A percentile compares a stretch with the other conserved stretches of the same genome.
phyloP scores from a whole-genome alignment of 2,329 filamentous ascomycete genomes.

The Fusarium agapanthi region DNA sequence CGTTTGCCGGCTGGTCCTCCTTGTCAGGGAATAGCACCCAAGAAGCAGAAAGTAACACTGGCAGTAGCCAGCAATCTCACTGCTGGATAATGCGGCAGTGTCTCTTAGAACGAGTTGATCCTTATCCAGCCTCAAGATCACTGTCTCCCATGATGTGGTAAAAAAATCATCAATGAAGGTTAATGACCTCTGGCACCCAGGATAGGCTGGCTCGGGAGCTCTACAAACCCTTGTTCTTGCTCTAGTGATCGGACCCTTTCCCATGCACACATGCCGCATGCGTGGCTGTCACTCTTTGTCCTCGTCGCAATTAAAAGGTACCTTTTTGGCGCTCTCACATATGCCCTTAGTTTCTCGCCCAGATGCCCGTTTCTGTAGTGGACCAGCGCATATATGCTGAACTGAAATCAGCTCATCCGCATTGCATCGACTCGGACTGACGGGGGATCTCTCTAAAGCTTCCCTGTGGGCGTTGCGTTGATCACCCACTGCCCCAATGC shows the following conservation, averaged over 20 bases:
- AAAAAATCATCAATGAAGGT: conserved; percentile 11
- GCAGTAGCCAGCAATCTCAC: conserved; percentile 2
- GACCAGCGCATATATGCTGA: conserved; percentile 4
- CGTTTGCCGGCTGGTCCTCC: background rate
- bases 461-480: conserved; percentile 22
- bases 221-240: conserved; percentile 27
- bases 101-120: conserved; percentile 17
- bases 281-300: conserved; percentile 29
- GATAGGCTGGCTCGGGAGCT: conserved; percentile 23
- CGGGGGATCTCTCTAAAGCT: conserved; percentile 17
- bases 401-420: conserved; percentile 5
- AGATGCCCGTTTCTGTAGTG: conserved; percentile 17
- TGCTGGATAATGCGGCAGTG: background rate
- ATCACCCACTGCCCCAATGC: conserved; percentile 26
- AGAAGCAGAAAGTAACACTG: background rate
- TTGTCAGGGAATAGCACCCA: background rate
- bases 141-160: conserved; percentile 26
- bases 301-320: conserved; percentile 23
- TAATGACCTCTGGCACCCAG: background rate
- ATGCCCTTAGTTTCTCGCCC: conserved; percentile 29
- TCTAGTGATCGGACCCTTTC: conserved; percentile 31
- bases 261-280: conserved; percentile 35
- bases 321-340: conserved; percentile 20
- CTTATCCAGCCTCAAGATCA: conserved; percentile 13
- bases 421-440: background rate